Percentiles rank a stretch among this genome's conserved stretches.
These are phyloP conservation scores for Selaginella moellendorffii DNA, from an alignment of 75 land plant species.

Conservation along the genomic window DNA sequence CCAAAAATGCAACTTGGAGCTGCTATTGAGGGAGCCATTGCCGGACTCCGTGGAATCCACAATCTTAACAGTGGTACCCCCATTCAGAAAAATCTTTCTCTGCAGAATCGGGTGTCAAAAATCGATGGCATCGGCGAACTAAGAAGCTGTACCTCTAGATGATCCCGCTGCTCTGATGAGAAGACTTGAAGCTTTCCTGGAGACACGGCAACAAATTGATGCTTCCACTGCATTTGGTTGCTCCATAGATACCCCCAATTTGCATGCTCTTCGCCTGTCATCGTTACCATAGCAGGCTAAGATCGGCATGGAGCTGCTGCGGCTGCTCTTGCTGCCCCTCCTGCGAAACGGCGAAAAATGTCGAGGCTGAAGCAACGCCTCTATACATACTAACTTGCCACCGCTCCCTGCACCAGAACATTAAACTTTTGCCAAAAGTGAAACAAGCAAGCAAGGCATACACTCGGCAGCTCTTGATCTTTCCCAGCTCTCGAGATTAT, in stretches of 20 bases:
- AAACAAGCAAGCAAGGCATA: too few relatives aligned
- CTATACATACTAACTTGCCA: too few relatives aligned
- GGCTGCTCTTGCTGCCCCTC: too few relatives aligned
- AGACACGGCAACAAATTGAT: background rate
- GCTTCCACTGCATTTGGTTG: background rate
- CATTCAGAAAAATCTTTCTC: background rate
- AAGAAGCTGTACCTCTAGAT: background rate
- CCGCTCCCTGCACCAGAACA: too few relatives aligned
- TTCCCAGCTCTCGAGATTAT: too few relatives aligned
- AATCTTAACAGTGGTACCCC: background rate
- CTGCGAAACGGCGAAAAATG: too few relatives aligned
- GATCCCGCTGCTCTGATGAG: background rate
- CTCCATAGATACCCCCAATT: background rate
- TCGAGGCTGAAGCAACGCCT: too few relatives aligned
- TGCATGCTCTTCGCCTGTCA: background rate
- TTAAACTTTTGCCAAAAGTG: too few relatives aligned
- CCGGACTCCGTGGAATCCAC: background rate
- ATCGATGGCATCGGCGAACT: too few relatives aligned
- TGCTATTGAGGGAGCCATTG: background rate
- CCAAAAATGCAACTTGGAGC: background rate
- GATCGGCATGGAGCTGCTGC: too few relatives aligned
- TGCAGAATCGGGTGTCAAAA: background rate
- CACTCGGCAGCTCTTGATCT: too few relatives aligned
- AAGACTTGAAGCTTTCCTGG: background rate
- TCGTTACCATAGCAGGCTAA: too few relatives aligned